phyloP scores from a whole-genome alignment of 2,329 filamentous ascomycete genomes.

The Grosmannia serpens region DNA sequence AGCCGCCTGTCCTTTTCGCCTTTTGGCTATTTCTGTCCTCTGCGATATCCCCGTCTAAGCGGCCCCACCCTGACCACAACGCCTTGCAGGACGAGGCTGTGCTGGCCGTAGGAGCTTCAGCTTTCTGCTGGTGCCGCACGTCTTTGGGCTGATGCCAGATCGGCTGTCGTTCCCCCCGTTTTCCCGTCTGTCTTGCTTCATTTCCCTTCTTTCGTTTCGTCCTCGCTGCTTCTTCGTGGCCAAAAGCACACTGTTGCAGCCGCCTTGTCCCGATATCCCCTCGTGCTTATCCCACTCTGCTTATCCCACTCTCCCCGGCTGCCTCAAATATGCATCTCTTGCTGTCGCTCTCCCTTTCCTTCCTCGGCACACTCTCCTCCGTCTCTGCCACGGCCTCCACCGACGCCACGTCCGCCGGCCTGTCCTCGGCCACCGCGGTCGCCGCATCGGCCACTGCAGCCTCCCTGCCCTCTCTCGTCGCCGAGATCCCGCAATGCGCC shows the following conservation, averaged over 20 bases:
- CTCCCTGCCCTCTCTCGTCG: slow-evolving; percentile 12
- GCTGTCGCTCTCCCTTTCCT: neutral
- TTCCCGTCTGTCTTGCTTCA: too few relatives aligned
- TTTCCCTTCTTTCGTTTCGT: too few relatives aligned
- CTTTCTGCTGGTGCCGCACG: neutral
- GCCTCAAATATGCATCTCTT: neutral
- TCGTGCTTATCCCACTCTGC: neutral
- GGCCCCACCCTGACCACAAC: neutral
- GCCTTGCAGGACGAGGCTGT: neutral
- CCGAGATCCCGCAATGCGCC: slow-evolving; percentile 16
- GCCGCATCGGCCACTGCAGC: slow-evolving; percentile 3
- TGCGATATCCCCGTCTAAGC: too few relatives aligned
- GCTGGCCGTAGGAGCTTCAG: neutral
- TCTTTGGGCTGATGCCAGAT: too few relatives aligned
- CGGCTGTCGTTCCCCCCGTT: too few relatives aligned
- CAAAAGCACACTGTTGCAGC: too few relatives aligned
- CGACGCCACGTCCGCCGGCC: too few relatives aligned
- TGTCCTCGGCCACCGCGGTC: neutral
- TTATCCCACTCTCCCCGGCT: neutral
- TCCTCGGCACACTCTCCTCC: neutral
- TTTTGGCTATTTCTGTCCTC: too few relatives aligned
- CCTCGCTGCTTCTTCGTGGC: too few relatives aligned
- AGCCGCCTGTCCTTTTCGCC: too few relatives aligned
- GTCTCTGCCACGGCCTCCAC: neutral
- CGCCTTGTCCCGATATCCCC: neutral